Conservation (phyloP, 2,329 filamentous ascomycete genomes). For the Harringtonia aguacate region DNA sequence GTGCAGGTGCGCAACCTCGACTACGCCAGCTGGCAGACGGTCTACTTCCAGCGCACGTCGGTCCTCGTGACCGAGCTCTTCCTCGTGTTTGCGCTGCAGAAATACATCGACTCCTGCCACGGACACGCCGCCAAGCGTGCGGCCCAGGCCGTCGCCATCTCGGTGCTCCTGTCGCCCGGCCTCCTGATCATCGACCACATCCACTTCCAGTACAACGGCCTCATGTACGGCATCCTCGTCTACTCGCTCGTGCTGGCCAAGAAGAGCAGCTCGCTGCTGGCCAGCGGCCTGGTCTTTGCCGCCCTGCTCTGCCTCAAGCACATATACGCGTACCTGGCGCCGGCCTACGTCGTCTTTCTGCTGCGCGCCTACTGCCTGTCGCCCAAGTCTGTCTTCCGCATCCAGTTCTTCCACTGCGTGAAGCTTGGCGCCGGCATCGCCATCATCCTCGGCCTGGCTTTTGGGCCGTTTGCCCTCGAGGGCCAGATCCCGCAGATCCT, state of each 20-base stretch:
- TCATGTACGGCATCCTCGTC: conserved; percentile 84
- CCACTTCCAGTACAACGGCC: conserved; percentile 98
- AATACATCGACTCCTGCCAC: conserved; percentile 64
- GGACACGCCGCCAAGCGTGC: conserved; percentile 51
- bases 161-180: conserved; percentile 82
- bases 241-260: conserved; percentile 77
- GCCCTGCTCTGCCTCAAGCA: conserved; percentile 88
- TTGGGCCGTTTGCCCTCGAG: conserved; percentile 78
- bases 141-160: conserved; percentile 78
- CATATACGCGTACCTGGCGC: conserved; percentile 92
- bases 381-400: conserved; percentile 61
- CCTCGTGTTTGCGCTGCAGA: conserved; percentile 69
- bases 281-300: conserved; percentile 76
- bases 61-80: conserved; percentile 81
- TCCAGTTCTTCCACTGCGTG: conserved; percentile 67
- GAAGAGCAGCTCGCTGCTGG: conserved; percentile 61
- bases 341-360: conserved; percentile 90
- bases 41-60: conserved; percentile 86
- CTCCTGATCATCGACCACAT: conserved; percentile 97
- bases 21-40: conserved; percentile 85
- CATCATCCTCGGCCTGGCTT: conserved; percentile 65
- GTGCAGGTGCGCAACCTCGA: conserved; percentile 68
- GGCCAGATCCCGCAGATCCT: conserved; percentile 77
- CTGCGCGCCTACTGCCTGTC: conserved; percentile 84
- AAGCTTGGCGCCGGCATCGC: conserved; percentile 70